Percentiles rank a stretch among this genome's conserved stretches.
phyloP scores from a whole-genome alignment of 225 moss, liverwort and hornwort genomes.

The Lunularia cruciata region DNA sequence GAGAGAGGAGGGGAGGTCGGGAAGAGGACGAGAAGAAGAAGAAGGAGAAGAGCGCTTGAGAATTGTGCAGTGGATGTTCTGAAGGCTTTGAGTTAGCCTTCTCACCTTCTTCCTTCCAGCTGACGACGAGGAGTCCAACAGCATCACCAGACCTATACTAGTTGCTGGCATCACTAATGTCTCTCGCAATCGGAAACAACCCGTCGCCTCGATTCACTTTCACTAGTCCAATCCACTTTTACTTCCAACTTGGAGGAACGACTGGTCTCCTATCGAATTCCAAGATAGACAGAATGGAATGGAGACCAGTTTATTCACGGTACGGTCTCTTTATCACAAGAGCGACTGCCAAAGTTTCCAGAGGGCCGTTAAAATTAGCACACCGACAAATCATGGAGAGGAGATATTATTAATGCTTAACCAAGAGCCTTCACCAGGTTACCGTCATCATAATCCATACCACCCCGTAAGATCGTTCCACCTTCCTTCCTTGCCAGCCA shows the following conservation, averaged over 20 bases:
- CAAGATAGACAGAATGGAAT: neutral
- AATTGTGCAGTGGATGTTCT: too few species aligned
- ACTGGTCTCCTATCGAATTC: neutral
- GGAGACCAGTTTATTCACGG: neutral
- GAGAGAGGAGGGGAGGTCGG: neutral
- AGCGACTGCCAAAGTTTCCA: neutral
- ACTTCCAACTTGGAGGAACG: neutral
- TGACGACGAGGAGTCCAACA: neutral
- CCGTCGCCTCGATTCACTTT: neutral
- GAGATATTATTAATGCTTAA: neutral
- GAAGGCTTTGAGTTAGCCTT: neutral
- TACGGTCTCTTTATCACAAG: neutral
- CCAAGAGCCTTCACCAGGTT: neutral
- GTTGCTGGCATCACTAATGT: neutral
- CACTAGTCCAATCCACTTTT: neutral
- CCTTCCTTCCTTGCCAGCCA: too few species aligned
- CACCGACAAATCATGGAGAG: slow-evolving; percentile 12
- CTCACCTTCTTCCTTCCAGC: neutral
- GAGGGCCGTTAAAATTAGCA: slow-evolving; percentile 21
- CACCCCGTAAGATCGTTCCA: neutral
- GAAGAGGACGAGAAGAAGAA: neutral
- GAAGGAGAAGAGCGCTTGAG: neutral
- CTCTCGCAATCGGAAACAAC: neutral
- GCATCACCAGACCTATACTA: neutral
- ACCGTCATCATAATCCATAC: slow-evolving; percentile 3